Conservation (phyloP, 805 yeast genomes). For the Lachancea meyersii region DNA sequence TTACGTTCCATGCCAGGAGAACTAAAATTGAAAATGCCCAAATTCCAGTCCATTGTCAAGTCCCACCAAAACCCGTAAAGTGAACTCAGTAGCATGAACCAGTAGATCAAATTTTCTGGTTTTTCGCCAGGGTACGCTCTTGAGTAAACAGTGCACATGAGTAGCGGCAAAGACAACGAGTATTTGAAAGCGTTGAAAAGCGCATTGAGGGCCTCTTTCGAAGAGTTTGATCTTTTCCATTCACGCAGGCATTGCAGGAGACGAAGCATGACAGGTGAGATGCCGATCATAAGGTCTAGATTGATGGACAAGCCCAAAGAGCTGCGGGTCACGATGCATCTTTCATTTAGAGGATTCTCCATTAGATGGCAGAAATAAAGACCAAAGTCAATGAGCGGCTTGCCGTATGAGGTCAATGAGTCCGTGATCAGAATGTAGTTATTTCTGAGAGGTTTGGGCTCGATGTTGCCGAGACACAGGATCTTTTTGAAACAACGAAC, state of each 20-base stretch:
- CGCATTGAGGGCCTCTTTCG: constrained; percentile 43
- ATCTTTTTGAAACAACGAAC: constrained; percentile 16
- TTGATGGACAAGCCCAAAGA: constrained; percentile 10
- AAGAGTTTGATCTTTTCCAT: constrained; percentile 41
- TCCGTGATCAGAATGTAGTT: constrained; percentile 77
- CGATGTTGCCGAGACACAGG: constrained; percentile 29
- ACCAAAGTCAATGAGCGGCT: constrained; percentile 66
- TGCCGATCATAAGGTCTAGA: constrained; percentile 29
- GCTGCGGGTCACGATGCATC: constrained; percentile 4
- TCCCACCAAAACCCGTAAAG: constrained; percentile 86
- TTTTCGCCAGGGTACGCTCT: constrained; percentile 10
- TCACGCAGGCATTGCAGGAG: constrained; percentile 78
- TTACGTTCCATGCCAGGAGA: constrained; percentile 10
- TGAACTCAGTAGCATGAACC: constrained; percentile 57
- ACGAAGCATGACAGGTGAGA: constrained; percentile 67
- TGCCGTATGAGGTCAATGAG: constrained; percentile 73
- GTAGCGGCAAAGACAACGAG: constrained; percentile 52
- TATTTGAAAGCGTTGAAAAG: constrained; percentile 73
- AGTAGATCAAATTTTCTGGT: constrained; percentile 23
- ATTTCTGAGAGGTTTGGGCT: constrained; percentile 36
- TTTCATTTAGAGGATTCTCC: constrained; percentile 20
- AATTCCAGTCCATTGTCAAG: constrained; percentile 80
- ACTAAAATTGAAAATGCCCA: constrained; percentile 43
- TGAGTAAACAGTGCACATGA: constrained; percentile 33
- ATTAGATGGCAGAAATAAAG: constrained; percentile 46